Conservation (phyloP, 2,329 filamentous ascomycete genomes). For the Xylariaceae sp. region DNA sequence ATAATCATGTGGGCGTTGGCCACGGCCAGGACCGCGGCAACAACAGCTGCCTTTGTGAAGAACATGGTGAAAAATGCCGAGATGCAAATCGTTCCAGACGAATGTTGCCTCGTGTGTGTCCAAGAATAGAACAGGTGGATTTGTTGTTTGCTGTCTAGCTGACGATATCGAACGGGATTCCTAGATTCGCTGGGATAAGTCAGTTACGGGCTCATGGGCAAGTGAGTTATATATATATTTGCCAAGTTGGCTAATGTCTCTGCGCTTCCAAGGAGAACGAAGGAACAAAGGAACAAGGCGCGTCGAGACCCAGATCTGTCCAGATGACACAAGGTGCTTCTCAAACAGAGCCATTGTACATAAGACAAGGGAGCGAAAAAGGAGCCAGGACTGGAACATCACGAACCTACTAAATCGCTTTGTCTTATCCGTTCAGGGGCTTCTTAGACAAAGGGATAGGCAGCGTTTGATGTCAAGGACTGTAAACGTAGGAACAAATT, state of each 20-base stretch:
- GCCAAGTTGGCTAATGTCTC: no score
- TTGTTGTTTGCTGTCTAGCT: constrained; percentile 21
- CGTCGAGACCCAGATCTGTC: constrained; percentile 2
- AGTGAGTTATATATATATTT: background rate
- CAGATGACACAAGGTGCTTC: constrained; percentile 1
- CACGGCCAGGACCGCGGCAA: constrained; percentile 51
- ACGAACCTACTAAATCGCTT: constrained; percentile 26
- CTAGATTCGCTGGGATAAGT: constrained; percentile 4
- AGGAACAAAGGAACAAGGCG: constrained; percentile 1
- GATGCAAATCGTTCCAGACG: constrained; percentile 38
- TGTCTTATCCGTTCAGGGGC: no score
- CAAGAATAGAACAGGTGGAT: constrained; percentile 25
- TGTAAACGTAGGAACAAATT: constrained; percentile 21
- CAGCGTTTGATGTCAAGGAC: constrained; percentile 18
- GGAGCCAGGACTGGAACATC: constrained; percentile 1
- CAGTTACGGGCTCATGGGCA: constrained; percentile 8
- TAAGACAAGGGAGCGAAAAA: constrained; percentile 12
- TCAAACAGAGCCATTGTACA: constrained; percentile 14
- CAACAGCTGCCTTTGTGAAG: constrained; percentile 44
- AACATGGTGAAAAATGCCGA: constrained; percentile 43
- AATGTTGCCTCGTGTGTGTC: constrained; percentile 25
- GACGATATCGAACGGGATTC: no score
- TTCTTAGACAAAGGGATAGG: no score
- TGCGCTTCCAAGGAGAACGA: no score
- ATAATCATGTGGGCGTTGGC: constrained; percentile 74